Evolutionary conservation across 192 early-diverging fungal species (phyloP), one percentile per base, ranked within the genome.

Genomic region (Backusella australiensis): DNA sequence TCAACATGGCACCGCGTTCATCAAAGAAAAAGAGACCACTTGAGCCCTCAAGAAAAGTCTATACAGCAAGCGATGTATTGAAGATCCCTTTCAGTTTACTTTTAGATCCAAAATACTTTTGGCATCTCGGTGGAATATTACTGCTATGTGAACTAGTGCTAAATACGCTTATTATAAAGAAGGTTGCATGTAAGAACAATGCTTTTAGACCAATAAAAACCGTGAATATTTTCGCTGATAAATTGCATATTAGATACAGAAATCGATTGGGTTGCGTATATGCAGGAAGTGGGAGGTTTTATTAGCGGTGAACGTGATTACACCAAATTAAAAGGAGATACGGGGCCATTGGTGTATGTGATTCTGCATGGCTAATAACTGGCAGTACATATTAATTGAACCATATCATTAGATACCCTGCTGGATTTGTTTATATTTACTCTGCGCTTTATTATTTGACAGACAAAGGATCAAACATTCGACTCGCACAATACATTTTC

Each of bases 181-280:
- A 86, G 74, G 85, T 93, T 6, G 49, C 83, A 65, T 93, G 91
- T 91, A 90, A 77, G 83, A 59, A 32, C 34, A 46, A 59, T 14
- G 26, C 19, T 4, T 35, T 36, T 14, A 34, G 15, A 12, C 11
- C 9, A 6, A 42, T 46, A 34, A 34, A 4, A 41, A 17, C 11
- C 72, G 12, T 19, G 3, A 3, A n/a, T 69, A 29, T 44, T 0
- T 23, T 3, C 36, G n/a, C 39, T 69, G 1, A 23, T 14, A 38
- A 32, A 3, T 9, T 53, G 42, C 32, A 56, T 49, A 34, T 52
- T 74, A 89, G 88, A 99, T 80, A 97, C 97, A 3, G 95, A 99
- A 80, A 99, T 99, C 75, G 97, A 99, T 85, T 99, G 96, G 96
- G 85, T 79, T 19, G 91, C 97, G 12, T 99, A 99, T 75, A 97